Evolutionary conservation across 1,284 basidiomycete species (phyloP).

Genomic region (Tilletia walkeri): DNA sequence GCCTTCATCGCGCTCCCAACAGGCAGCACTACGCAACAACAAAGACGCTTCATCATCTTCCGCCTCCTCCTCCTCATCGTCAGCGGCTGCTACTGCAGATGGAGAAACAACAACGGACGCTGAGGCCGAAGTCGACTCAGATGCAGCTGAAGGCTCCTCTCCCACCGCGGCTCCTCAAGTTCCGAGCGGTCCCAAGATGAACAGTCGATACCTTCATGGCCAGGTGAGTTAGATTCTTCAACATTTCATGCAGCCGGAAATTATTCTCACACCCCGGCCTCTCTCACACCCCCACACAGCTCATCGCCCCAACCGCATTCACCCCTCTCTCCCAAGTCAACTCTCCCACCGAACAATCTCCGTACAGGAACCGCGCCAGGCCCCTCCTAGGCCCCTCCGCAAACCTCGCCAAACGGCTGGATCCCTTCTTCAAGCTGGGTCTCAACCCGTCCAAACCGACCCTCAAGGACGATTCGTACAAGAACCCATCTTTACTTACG

Average conservation of each 20-base stretch:
- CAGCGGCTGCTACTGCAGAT: neutral
- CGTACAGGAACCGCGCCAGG: conserved; percentile 29
- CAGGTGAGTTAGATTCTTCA: neutral
- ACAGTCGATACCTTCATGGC: neutral
- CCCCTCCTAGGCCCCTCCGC: conserved; percentile 27
- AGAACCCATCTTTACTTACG: conserved; percentile 70
- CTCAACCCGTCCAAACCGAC: conserved; percentile 54
- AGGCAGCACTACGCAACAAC: too few relatives aligned
- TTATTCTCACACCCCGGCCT: too few relatives aligned
- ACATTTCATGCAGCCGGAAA: too few relatives aligned
- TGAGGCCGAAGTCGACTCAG: neutral
- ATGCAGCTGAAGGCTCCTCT: neutral
- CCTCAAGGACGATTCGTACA: conserved; percentile 59
- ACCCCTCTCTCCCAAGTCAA: neutral
- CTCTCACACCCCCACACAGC: neutral
- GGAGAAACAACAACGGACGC: neutral
- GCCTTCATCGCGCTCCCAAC: conserved; percentile 4
- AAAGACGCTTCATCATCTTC: too few relatives aligned
- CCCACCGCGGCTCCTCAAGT: neutral
- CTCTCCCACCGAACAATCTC: neutral
- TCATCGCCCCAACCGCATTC: neutral
- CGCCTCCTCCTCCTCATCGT: neutral
- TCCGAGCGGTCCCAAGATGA: too few relatives aligned
- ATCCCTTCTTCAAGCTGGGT: conserved; percentile 61
- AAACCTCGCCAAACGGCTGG: conserved; percentile 47